Evolutionary conservation across 441 rosid genomes (phyloP), one percentile per base, ranked within the genome.

Genomic region (Erodium chrysanthum): DNA sequence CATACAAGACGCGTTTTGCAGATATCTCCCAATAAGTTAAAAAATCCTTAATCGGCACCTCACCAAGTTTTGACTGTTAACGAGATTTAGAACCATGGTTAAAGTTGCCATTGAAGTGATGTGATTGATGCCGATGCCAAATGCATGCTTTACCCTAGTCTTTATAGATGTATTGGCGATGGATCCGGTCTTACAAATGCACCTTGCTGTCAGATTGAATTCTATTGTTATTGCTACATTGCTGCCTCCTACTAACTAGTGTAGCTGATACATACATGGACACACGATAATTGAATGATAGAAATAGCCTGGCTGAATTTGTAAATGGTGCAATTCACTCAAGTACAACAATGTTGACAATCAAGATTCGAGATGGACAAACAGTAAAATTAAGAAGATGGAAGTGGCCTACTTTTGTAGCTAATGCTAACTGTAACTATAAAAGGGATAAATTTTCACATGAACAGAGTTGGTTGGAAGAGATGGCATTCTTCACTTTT

Each of bases 311-410:
- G 22, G 59, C 9, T 52, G 59, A 52, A 17, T 52, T 52, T 18
- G 10, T 40, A 15, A 6, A 17, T 15, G 20, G 0, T 52, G 59
- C 59, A 52, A 2, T 17, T 17, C 22, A 5, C 59, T 40, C 10
- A 17, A 52, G 59, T 7, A 52, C 59, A 52, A 52, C 59, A 52
- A 52, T 52, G 22, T 5, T 52, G 59, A 52, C 59, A n/a, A 52
- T 52, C 59, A 25, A n/a, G n/a, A n/a, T n/a, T 25, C 29, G 6
- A 6, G 59, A 52, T 52, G 22, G 59, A 17, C 5, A 15, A 52
- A 18, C 22, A 52, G 59, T 17, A 7, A 15, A 17, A 1, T 52
- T 52, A 52, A 15, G 17, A 52, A 52, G 8, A 5, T 52, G 9
- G 6, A 15, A 52, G 59, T 5, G 59, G 17, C 22, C 1, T 11